Conservation (phyloP, 768 basidiomycete species). For the Pleurotus pulmonarius region DNA sequence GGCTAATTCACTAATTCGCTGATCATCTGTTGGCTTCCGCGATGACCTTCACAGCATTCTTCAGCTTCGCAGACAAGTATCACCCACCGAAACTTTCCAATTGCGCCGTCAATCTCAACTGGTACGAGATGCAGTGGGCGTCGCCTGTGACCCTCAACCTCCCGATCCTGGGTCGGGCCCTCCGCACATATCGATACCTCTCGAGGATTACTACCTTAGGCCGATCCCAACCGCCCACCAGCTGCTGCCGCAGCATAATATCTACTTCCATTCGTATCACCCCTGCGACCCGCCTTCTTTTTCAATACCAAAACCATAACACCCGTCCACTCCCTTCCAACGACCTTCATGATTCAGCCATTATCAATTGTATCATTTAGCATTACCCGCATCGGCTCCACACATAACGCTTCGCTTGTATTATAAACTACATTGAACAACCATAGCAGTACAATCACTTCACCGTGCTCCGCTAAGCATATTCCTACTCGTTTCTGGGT, state of each 20-base stretch:
- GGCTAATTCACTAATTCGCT: neutral
- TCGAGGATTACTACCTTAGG: neutral
- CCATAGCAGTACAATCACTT: no score
- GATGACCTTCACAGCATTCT: slow-evolving; percentile 12
- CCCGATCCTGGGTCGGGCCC: neutral
- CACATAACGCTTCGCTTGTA: no score
- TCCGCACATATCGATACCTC: neutral
- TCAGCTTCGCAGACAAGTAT: slow-evolving; percentile 14
- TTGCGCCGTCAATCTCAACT: slow-evolving; percentile 14
- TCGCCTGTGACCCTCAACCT: neutral
- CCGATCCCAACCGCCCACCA: neutral
- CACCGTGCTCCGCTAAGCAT: no score
- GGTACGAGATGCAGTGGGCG: slow-evolving; percentile 13
- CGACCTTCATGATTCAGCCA: neutral
- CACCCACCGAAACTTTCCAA: slow-evolving; percentile 14
- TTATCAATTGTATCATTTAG: slow-evolving; percentile 8
- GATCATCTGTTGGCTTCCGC: neutral
- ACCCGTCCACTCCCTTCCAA: neutral
- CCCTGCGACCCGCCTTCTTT: neutral
- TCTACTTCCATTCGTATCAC: slow-evolving; percentile 1
- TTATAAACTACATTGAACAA: no score
- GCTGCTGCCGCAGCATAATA: neutral
- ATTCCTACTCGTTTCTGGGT: no score
- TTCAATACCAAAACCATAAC: neutral
- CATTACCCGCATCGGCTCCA: neutral